These are phyloP conservation scores for Heliamphora pulchella DNA, from an alignment of 179 eudicot genomes.

Conservation along the genomic window DNA sequence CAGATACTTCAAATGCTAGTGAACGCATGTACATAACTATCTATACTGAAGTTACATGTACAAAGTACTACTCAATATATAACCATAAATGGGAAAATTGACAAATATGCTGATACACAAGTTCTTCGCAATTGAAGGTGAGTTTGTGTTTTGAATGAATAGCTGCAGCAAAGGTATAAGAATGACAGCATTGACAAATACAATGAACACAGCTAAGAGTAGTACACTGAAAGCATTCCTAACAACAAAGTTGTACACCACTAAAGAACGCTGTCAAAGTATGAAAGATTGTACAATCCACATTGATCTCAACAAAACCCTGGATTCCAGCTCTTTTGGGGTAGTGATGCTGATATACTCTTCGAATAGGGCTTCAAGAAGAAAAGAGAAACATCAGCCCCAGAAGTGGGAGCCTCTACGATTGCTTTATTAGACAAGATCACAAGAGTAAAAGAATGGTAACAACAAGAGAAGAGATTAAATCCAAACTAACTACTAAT, in stretches of 20 bases:
- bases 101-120: not conserved
- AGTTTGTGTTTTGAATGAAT: not conserved
- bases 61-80: not conserved
- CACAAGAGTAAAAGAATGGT: too few relatives aligned
- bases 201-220: not conserved
- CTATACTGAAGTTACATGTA: not conserved
- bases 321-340: not conserved
- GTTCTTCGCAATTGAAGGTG: not conserved
- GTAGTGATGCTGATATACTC: not conserved
- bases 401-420: too few relatives aligned
- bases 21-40: not conserved
- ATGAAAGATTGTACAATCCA: not conserved
- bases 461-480: too few relatives aligned
- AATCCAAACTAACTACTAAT: too few relatives aligned
- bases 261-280: not conserved
- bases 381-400: too few relatives aligned
- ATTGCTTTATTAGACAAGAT: too few relatives aligned
- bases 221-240: not conserved
- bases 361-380: too few relatives aligned
- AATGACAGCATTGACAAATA: not conserved
- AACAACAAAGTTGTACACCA: not conserved
- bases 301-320: conserved; percentile 5
- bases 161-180: not conserved
- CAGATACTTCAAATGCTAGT: not conserved
- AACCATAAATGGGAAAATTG: not conserved